A percentile compares a stretch with the other conserved stretches of the same genome.
Conservation (phyloP, 768 basidiomycete genomes). For the Boletus coccyginus region DNA sequence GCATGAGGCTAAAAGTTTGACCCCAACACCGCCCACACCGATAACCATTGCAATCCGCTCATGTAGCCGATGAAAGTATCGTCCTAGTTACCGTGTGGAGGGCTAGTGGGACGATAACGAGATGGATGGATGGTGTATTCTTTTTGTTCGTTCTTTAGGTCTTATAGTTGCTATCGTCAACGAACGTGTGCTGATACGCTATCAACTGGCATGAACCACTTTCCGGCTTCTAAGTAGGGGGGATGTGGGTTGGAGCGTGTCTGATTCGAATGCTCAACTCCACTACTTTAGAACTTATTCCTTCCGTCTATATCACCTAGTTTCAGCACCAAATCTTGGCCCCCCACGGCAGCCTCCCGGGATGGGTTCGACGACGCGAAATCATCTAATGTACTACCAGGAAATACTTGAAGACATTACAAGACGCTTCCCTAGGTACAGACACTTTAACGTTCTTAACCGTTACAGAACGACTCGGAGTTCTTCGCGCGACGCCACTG, state of each 20-base stretch:
- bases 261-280: neutral
- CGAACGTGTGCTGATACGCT: neutral
- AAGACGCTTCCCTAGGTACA: too few species aligned
- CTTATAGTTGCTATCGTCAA: neutral
- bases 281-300: neutral
- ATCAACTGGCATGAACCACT: too few species aligned
- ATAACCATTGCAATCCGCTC: too few species aligned
- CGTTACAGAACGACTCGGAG: neutral
- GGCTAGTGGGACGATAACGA: neutral
- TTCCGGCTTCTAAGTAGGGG: neutral
- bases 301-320: neutral
- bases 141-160: neutral
- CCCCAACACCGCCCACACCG: too few species aligned
- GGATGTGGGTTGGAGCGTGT: neutral
- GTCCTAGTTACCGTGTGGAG: too few species aligned
- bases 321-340: neutral
- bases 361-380: neutral
- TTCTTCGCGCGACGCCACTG: neutral
- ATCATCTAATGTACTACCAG: neutral
- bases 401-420: too few species aligned
- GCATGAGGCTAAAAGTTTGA: too few species aligned
- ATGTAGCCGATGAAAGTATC: slow-evolving; percentile 27
- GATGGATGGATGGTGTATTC: neutral
- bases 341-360: neutral
- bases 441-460: neutral